phyloP scores from a whole-genome alignment of 345 rosid species.

The Abelmoschus esculentus region DNA sequence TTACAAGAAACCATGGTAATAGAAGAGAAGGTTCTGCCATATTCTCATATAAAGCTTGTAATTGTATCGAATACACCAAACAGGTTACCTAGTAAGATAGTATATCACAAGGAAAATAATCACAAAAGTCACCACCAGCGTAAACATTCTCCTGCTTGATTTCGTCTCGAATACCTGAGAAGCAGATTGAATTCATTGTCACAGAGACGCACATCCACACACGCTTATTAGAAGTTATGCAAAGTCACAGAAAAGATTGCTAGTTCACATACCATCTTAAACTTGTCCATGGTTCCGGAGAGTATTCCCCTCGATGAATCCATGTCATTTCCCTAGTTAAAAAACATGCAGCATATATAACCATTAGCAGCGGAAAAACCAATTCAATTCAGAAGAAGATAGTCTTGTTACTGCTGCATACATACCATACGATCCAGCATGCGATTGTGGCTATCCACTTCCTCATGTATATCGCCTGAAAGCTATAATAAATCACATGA shows the following conservation, averaged over 20 bases:
- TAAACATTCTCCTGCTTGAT: slow-evolving; percentile 83
- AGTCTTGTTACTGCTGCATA: background rate
- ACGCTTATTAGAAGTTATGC: background rate
- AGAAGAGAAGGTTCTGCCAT: slow-evolving; percentile 13
- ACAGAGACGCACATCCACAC: background rate
- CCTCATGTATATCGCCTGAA: slow-evolving; percentile 89
- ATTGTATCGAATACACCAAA: slow-evolving; percentile 4
- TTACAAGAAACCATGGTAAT: slow-evolving; percentile 7
- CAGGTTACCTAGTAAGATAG: slow-evolving; percentile 65
- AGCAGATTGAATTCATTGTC: slow-evolving; percentile 6
- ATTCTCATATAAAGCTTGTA: slow-evolving; percentile 14
- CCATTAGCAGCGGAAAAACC: slow-evolving; percentile 12
- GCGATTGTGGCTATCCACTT: slow-evolving; percentile 77
- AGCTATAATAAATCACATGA: slow-evolving; percentile 36
- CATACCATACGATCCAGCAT: slow-evolving; percentile 84
- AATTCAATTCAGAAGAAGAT: background rate
- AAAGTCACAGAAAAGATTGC: background rate
- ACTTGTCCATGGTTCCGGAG: slow-evolving; percentile 92
- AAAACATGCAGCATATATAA: slow-evolving; percentile 10
- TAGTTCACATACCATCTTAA: slow-evolving; percentile 58
- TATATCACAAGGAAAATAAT: slow-evolving; percentile 74
- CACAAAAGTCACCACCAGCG: slow-evolving; percentile 79
- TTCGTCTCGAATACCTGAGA: slow-evolving; percentile 83
- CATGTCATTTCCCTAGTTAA: slow-evolving; percentile 80
- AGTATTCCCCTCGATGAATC: slow-evolving; percentile 85